These are phyloP conservation scores for Calonectria pauciramosa DNA, from an alignment of 2,329 filamentous ascomycete genomes.

Conservation along the genomic window DNA sequence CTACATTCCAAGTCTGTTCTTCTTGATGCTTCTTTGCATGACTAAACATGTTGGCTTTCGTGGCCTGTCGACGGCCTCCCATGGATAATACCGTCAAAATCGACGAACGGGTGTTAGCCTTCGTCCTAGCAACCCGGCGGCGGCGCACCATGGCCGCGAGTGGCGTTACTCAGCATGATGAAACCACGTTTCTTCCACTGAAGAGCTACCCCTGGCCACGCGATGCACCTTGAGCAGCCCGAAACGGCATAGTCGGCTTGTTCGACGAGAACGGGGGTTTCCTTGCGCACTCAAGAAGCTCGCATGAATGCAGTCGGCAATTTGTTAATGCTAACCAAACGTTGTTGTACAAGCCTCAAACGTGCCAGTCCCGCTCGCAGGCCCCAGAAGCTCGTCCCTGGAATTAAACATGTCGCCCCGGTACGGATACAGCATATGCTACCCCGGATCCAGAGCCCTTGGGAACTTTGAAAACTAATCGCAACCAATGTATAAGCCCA, in stretches of 20 bases:
- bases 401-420: conserved; percentile 3
- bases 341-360: conserved; percentile 19
- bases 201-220: conserved; percentile 23
- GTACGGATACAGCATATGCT: conserved; percentile 1
- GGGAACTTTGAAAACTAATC: not conserved
- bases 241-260: conserved; percentile 23
- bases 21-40: not conserved
- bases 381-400: conserved; percentile 10
- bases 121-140: conserved; percentile 16
- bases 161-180: conserved; percentile 38
- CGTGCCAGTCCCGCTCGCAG: not conserved
- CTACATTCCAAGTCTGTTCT: conserved; percentile 3
- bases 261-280: conserved; percentile 6
- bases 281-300: not conserved
- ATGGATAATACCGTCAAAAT: not conserved
- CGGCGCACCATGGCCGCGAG: not conserved
- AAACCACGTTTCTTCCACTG: conserved; percentile 38
- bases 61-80: conserved; percentile 1
- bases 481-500: not conserved
- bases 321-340: conserved; percentile 17
- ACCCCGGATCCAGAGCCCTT: not conserved
- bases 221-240: conserved; percentile 36
- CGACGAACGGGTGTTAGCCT: conserved; percentile 21
- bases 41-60: not conserved
- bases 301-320: conserved; percentile 17